Percentiles rank a stretch among this genome's conserved stretches.
Evolutionary conservation across 768 basidiomycete genomes (phyloP).

Genomic region (Russula dissimulans): DNA sequence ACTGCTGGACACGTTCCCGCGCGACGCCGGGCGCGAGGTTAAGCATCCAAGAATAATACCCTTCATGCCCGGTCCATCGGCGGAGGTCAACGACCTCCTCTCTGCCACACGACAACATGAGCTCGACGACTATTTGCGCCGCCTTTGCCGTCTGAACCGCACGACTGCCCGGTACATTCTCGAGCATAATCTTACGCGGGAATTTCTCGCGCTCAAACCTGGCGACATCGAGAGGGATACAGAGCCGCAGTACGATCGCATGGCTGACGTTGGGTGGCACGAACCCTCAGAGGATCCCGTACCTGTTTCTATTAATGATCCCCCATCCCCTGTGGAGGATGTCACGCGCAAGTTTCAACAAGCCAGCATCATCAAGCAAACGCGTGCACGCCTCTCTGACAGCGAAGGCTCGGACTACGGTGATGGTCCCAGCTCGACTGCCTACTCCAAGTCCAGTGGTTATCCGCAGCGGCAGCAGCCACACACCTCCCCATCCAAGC

Average conservation of each 20-base stretch:
- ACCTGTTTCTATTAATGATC: constrained; percentile 26
- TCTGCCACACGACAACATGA: constrained; percentile 75
- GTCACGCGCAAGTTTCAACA: constrained; percentile 24
- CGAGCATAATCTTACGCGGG: constrained; percentile 68
- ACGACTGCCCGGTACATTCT: constrained; percentile 70
- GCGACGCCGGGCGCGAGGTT: constrained; percentile 77
- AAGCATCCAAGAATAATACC: constrained; percentile 71
- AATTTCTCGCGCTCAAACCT: constrained; percentile 75
- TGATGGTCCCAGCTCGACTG: constrained; percentile 20
- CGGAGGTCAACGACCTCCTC: constrained; percentile 73
- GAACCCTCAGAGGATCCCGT: constrained; percentile 19
- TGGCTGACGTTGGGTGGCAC: constrained; percentile 39
- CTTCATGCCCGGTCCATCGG: constrained; percentile 93
- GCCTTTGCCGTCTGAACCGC: constrained; percentile 62
- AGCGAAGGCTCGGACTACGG: constrained; percentile 55
- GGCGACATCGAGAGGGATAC: constrained; percentile 74
- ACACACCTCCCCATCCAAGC: constrained; percentile 19
- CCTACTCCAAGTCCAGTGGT: neutral
- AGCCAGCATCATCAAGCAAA: constrained; percentile 34
- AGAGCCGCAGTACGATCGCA: constrained; percentile 48
- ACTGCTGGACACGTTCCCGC: constrained; percentile 78
- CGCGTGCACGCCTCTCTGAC: constrained; percentile 37
- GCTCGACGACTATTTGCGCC: constrained; percentile 80
- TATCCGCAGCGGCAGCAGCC: constrained; percentile 19
- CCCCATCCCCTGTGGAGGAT: constrained; percentile 29